Percentiles rank a stretch among this genome's conserved stretches.
Evolutionary conservation across 176 grass and related monocot species (phyloP).

Genomic region (Calamus simplicifolius): DNA sequence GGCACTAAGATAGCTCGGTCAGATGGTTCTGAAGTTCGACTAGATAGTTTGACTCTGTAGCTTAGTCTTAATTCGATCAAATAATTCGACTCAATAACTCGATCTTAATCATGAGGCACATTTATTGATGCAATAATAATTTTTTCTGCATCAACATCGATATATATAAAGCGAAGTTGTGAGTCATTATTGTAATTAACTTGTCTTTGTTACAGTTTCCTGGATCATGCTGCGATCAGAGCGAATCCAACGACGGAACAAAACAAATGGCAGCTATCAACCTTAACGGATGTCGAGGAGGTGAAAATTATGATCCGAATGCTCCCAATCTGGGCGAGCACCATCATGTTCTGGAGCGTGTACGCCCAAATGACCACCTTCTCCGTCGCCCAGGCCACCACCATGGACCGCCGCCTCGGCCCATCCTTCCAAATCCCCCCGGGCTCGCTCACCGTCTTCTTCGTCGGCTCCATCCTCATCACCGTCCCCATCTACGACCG

Average conservation of each 20-base stretch:
- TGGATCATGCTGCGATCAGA: slow-evolving; percentile 80
- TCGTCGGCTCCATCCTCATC: slow-evolving; percentile 81
- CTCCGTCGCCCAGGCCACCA: slow-evolving; percentile 82
- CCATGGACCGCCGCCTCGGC: slow-evolving; percentile 75
- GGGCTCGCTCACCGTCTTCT: slow-evolving; percentile 85
- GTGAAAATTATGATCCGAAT: slow-evolving; percentile 71
- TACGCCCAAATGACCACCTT: slow-evolving; percentile 98
- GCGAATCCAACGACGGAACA: slow-evolving; percentile 12
- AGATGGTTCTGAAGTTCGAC: too few species aligned
- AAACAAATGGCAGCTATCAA: slow-evolving; percentile 60
- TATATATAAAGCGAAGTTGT: too few species aligned
- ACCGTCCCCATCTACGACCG: slow-evolving; percentile 84
- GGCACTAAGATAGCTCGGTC: too few species aligned
- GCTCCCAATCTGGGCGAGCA: slow-evolving; percentile 90
- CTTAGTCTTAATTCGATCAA: too few species aligned
- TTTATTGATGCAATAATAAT: too few species aligned
- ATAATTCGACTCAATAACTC: too few species aligned
- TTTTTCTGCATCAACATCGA: too few species aligned
- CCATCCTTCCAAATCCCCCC: slow-evolving; percentile 61
- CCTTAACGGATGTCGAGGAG: slow-evolving; percentile 87
- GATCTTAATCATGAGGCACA: too few species aligned
- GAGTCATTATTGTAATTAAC: background rate
- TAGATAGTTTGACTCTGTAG: too few species aligned
- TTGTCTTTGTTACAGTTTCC: slow-evolving; percentile 34
- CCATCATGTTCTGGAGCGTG: slow-evolving; percentile 97